Percentiles rank a stretch among this genome's conserved stretches.
phyloP scores from a whole-genome alignment of 2,329 filamentous ascomycete genomes.

The Talaromyces sp. region DNA sequence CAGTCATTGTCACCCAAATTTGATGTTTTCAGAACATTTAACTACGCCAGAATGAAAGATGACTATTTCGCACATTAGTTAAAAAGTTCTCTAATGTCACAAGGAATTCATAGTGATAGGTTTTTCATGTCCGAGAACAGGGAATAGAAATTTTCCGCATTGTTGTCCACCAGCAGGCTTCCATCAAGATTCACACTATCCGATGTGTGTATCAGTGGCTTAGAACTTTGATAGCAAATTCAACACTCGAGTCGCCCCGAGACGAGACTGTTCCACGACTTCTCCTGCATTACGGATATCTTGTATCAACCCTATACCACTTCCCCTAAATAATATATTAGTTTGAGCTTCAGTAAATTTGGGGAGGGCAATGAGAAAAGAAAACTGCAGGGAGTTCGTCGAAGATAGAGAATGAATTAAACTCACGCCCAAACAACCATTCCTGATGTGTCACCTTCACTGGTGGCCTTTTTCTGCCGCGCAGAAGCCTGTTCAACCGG shows the following conservation, averaged over 20 bases:
- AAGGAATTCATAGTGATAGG: no score
- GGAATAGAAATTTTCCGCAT: no score
- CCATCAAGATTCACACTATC: background rate
- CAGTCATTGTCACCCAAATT: no score
- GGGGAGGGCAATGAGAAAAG: no score
- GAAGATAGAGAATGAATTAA: background rate
- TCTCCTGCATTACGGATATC: background rate
- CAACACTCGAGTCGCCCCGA: background rate
- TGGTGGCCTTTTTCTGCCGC: background rate
- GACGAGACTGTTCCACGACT: background rate
- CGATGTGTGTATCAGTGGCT: background rate
- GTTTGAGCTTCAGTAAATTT: background rate
- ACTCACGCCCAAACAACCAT: constrained; percentile 4
- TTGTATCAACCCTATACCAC: background rate
- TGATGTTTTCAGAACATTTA: no score
- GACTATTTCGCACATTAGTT: no score
- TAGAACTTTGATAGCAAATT: background rate
- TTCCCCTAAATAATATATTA: background rate
- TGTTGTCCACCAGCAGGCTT: no score
- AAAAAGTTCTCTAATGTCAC: no score
- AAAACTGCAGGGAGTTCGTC: background rate
- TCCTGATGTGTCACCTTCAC: background rate
- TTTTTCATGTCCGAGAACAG: no score
- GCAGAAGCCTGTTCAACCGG: background rate
- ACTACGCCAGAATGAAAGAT: no score